Evolutionary conservation across 2,329 filamentous ascomycete species (phyloP).

Genomic region (Zasmidium cellare): DNA sequence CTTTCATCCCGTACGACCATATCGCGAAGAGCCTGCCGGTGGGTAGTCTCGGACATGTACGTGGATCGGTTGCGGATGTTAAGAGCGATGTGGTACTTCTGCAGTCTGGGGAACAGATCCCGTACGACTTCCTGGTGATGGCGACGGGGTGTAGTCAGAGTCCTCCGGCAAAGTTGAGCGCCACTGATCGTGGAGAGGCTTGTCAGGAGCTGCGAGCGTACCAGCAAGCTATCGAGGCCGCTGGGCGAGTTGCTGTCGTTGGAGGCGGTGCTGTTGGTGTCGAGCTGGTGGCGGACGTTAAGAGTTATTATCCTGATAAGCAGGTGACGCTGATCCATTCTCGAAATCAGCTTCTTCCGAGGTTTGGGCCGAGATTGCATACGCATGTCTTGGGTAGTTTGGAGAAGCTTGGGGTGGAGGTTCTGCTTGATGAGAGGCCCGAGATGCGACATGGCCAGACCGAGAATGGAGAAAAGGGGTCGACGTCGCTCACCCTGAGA

Average conservation of each 20-base stretch:
- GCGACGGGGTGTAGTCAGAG: not conserved
- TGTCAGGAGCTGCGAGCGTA: not conserved
- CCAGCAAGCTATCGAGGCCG: slow-evolving; percentile 22
- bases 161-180: not conserved
- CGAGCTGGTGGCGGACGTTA: slow-evolving; percentile 60
- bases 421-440: slow-evolving; percentile 44
- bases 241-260: slow-evolving; percentile 16
- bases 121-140: not conserved
- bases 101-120: too few relatives aligned
- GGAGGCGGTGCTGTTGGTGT: slow-evolving; percentile 64
- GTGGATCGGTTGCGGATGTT: too few relatives aligned
- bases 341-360: slow-evolving; percentile 51
- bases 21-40: too few relatives aligned
- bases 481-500: too few relatives aligned
- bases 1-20: slow-evolving; percentile 7
- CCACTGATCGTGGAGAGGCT: not conserved
- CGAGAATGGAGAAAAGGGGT: not conserved
- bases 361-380: slow-evolving; percentile 46
- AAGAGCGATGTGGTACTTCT: too few relatives aligned
- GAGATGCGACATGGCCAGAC: slow-evolving; percentile 15
- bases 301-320: slow-evolving; percentile 57
- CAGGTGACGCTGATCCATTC: slow-evolving; percentile 60
- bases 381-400: slow-evolving; percentile 42
- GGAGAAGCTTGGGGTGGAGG: slow-evolving; percentile 47
- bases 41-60: too few relatives aligned